A percentile compares a stretch with the other conserved stretches of the same genome.
Evolutionary conservation across 2,329 filamentous ascomycete species (phyloP).

Genomic region (Pestalotiopsis sp.): DNA sequence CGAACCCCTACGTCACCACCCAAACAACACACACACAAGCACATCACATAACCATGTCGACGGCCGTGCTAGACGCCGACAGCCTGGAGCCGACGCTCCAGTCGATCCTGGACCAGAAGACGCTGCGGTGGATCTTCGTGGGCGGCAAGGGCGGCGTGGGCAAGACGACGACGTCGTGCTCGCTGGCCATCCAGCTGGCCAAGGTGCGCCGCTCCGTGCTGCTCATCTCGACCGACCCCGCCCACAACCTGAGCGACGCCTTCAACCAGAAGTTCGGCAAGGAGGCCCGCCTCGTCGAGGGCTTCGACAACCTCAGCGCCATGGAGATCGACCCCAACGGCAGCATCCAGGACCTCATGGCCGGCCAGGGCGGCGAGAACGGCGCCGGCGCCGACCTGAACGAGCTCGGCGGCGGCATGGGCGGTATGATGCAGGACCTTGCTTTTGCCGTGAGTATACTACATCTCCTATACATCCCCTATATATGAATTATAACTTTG

Average conservation of each 20-base stretch:
- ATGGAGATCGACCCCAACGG: slow-evolving; percentile 99
- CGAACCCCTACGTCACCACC: neutral
- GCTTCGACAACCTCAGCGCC: slow-evolving; percentile 90
- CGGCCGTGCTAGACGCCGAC: slow-evolving; percentile 60
- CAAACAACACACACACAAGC: neutral
- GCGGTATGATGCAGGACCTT: slow-evolving; percentile 98
- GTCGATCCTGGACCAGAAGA: slow-evolving; percentile 92
- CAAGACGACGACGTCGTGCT: slow-evolving; percentile 99
- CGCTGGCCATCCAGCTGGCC: slow-evolving; percentile 95
- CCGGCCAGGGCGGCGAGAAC: slow-evolving; percentile 70
- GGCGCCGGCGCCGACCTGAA: slow-evolving; percentile 62
- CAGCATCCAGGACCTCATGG: slow-evolving; percentile 92
- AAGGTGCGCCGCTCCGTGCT: slow-evolving; percentile 93
- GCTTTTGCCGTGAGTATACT: slow-evolving; percentile 77
- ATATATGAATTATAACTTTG: neutral
- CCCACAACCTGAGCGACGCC: slow-evolving; percentile 96
- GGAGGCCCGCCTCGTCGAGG: slow-evolving; percentile 89
- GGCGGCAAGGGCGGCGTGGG: slow-evolving; percentile 98
- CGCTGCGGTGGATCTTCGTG: slow-evolving; percentile 98
- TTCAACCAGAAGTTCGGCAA: slow-evolving; percentile 99
- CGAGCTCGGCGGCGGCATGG: slow-evolving; percentile 74
- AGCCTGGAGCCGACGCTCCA: slow-evolving; percentile 90
- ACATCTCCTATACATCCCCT: no score
- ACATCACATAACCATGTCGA: slow-evolving; percentile 30
- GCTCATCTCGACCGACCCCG: slow-evolving; percentile 96